Evolutionary conservation across 371 early-diverging fungal genomes (phyloP).

Genomic region (Mortierella sp.): DNA sequence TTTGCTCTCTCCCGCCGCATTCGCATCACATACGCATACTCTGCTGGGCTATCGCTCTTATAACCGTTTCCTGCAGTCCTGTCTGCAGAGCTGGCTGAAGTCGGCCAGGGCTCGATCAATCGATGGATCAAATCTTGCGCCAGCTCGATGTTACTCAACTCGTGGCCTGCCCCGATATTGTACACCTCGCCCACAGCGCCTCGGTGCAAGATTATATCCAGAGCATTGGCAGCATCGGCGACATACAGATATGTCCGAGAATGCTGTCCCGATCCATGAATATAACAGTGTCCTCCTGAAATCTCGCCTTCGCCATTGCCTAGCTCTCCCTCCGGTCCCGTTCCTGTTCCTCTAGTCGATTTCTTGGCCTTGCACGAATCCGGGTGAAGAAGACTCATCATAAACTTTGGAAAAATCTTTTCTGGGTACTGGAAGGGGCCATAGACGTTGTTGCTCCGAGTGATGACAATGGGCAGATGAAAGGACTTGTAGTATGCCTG

Average conservation of each 20-base stretch:
- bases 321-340: not conserved
- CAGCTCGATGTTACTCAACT: conserved; percentile 81
- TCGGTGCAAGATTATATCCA: conserved; percentile 78
- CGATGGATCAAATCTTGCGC: conserved; percentile 72
- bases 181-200: conserved; percentile 82
- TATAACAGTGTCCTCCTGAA: conserved; percentile 59
- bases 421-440: conserved; percentile 92
- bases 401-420: conserved; percentile 91
- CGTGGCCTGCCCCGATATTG: conserved; percentile 86
- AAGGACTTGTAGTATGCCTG: conserved; percentile 88
- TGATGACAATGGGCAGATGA: conserved; percentile 85
- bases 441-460: conserved; percentile 89
- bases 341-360: not conserved
- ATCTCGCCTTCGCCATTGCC: not conserved
- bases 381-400: conserved; percentile 75
- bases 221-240: conserved; percentile 82
- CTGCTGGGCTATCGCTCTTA: not conserved
- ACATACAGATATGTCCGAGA: conserved; percentile 86
- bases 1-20: conserved; percentile 3
- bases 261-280: conserved; percentile 88
- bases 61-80: not conserved
- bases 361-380: conserved; percentile 16
- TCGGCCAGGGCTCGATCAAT: conserved; percentile 61
- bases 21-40: not conserved
- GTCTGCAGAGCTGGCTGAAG: not conserved